A percentile compares a stretch with the other conserved stretches of the same genome.
These are phyloP conservation scores for Sapria himalayana DNA, from an alignment of 345 rosid species.

Conservation along the genomic window DNA sequence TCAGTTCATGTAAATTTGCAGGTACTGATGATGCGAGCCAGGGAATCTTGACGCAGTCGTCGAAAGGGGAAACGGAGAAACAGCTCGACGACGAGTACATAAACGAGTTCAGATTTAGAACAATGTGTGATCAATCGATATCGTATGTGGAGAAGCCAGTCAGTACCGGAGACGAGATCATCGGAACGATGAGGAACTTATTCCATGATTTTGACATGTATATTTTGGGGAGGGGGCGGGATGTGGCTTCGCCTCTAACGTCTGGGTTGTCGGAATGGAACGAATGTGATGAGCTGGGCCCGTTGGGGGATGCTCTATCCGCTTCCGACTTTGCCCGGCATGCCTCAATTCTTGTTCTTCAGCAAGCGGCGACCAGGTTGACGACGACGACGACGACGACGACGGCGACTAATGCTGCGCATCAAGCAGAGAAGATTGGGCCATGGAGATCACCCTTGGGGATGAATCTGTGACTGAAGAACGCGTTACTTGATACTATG, in stretches of 20 bases:
- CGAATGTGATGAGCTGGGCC: conserved; percentile 15
- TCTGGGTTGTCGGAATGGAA: conserved; percentile 14
- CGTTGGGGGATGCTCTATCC: conserved; percentile 13
- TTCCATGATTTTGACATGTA: conserved; percentile 13
- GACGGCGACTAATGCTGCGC: no score
- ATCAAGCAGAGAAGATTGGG: no score
- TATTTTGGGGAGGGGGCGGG: conserved; percentile 17
- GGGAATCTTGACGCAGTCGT: background rate
- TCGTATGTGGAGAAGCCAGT: conserved; percentile 12
- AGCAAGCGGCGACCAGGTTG: conserved; percentile 4
- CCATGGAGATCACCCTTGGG: no score
- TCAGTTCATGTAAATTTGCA: no score
- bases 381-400: conserved; percentile 25
- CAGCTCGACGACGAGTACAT: conserved; percentile 16
- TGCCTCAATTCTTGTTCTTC: conserved; percentile 17
- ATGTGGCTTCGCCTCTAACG: conserved; percentile 6
- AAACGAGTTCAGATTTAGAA: conserved; percentile 15
- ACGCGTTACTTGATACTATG: no score
- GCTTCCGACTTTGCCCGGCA: conserved; percentile 8
- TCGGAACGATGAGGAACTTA: conserved; percentile 3
- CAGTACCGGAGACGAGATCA: conserved; percentile 6
- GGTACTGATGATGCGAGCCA: background rate
- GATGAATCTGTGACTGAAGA: no score
- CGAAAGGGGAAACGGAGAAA: conserved; percentile 7
- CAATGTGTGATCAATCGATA: conserved; percentile 12